Base-by-base conservation (phyloP, 495 filamentous ascomycete genomes). In the Neurospora tetrasperma region DNA sequence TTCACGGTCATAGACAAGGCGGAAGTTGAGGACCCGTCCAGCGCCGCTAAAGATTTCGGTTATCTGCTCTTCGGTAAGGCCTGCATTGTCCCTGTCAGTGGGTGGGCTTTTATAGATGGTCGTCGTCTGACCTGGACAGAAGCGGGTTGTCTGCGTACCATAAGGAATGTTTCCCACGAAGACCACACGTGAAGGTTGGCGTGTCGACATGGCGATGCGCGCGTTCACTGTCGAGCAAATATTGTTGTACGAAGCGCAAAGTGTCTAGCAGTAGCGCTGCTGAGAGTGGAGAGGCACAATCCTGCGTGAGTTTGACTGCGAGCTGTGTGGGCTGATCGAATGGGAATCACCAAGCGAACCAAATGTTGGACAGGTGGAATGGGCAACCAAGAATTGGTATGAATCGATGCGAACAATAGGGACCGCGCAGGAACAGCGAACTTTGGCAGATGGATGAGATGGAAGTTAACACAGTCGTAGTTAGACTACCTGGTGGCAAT, bases 1-100 rank as follows among this genome's bases (percentile, higher is more conserved):
- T 75, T 98, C 95, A 10, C 92, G 91, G 82, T 99, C 97, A 84
- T 97, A 96, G 76, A 98, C 94, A 16, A 99, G 85, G 42, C 96
- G 90, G 81, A 99, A 98, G 77, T 91, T 94, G n/a, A 95, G 82
- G 1, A 98, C 95, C 71, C 92, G 90, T 14, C 96, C 96, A 68
- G 91, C 94, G 41, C 89, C 89, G 77, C 90, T 92, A 81, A 98
- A 94, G 72, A 96, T 94, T 73, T 97, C 91, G 74, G 89, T 91
- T 74, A 99, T 96, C 79, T 96, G 92, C 78, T 98, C 95, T 84
- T 99, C 96, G 9, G 93, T 95, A 72, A 96, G 89, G 77, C 94
- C 94, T 96, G 44, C 43, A 72, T 31, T 40, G 35, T 38, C 12
- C 4, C 41, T 4, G 72, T 69, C 39, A 77, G 43, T 69, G 12